Evolutionary conservation across 257 asterid genomes (phyloP), one percentile per base, ranked within the genome.

Genomic region (Penstemon newberryi): DNA sequence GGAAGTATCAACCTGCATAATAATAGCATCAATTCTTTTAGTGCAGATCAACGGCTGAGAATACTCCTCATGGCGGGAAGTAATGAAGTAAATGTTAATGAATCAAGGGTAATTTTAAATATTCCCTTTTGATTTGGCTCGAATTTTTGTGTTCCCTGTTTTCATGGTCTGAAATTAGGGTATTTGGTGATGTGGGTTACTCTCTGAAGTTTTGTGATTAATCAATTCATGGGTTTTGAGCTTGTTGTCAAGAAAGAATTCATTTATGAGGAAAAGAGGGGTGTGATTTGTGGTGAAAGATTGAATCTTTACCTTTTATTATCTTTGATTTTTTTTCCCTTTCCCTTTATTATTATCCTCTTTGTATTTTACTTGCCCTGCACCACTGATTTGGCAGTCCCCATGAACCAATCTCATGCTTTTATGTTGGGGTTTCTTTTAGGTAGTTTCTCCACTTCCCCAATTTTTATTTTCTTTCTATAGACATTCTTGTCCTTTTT

Each of bases 21-120:
- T 41, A 51, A 4, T 11, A 1, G 3, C 8, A 15, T 33, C 25
- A 36, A 18, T 46, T 60, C 11, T 65, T 65, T 39, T 7, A 51
- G 7, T 51, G 70, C 2, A 61, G 78, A 66, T 66, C 72, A 50
- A 10, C 49, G 63, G 36, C 49, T 7, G 43, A 36, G 70, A 54
- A 15, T 67, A 52, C 6, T 33, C 11, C 65, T 68, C 56, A 83
- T 83, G 88, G 86, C 84, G 37, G 84, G 86, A 37, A 78, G 82
- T 66, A 77, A 78, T 53, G 82, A 83, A 73, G 84, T 80, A 7
- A 83, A 80, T 37, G 77, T 54, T 69, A 80, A 64, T 47, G 88
- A 83, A 78, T 85, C 89, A 1, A 72, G 83, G 91, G 95, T 87
- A 75, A 60, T 8, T 57, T 41, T 3, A 13, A 42, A 0, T 58